Evolutionary conservation across 208 protist species (phyloP), one percentile per base, ranked within the genome.

Genomic region (Trypanosoma boissoni): DNA sequence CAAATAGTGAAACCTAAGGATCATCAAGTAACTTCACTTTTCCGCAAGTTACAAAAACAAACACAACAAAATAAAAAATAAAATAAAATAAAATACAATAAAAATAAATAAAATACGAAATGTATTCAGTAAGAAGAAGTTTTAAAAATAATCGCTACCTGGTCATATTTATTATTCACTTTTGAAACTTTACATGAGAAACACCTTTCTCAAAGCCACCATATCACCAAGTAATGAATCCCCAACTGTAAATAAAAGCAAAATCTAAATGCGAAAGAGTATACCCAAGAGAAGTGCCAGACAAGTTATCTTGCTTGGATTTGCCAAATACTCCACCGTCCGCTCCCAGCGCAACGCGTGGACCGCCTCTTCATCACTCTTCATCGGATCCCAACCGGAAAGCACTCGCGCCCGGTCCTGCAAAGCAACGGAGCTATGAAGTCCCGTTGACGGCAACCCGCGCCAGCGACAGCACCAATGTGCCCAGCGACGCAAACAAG

Each of bases 291-390:
- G 54, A 6, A 91, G 44, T 0, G 64, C 76, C 0, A 88, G 14
- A 63, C 77, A 64, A 5, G 64, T 76, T 0, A 42, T 26, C 37
- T 80, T 85, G 5, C 60, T 76, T 1, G 84, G 84, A 29, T 85
- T 72, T 0, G 78, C 78, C 24, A 92, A 58, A 55, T 88, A 88
- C 18, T 92, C 84, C 3, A 92, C 52, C 21, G 66, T 62, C 2
- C 84, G 84, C 66, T 91, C 84, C 37, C 48, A 64, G 29, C 76
- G 52, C 3, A 91, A 56, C 6, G 78, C 80, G 44, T 79, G 41
- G 3, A 58, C 27, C 1, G 73, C 76, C 16, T 70, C 52, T 27
- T 80, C 65, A 29, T 31, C 34, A 23, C 54, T 28, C 10, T 32
- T 39, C 12, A 0, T 34, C 14, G 6, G 2, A 39, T 64, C 36